phyloP scores from a whole-genome alignment of 2,329 filamentous ascomycete species.

The Ophiostoma perfectum region DNA sequence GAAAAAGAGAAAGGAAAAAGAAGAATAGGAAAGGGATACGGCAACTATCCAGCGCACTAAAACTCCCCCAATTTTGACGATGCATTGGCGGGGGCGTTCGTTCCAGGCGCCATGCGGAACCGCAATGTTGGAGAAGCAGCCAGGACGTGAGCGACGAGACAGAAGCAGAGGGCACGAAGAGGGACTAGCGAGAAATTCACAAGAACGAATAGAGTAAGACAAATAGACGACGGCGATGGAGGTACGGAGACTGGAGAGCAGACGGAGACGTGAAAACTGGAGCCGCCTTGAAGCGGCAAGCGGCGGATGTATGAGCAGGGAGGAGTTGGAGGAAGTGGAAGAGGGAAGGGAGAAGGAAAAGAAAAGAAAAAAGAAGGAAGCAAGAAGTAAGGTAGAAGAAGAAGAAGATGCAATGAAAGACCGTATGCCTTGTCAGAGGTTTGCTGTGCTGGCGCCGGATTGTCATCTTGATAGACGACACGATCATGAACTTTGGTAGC shows the following conservation, averaged over 20 bases:
- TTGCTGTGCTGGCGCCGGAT: no score
- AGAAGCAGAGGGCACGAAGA: not conserved
- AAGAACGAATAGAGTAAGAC: not conserved
- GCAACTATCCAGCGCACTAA: not conserved
- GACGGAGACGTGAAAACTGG: not conserved
- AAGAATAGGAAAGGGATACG: not conserved
- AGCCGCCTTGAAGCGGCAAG: not conserved
- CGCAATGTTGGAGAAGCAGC: constrained; percentile 21
- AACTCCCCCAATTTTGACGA: not conserved
- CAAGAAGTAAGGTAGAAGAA: not conserved
- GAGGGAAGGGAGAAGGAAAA: not conserved
- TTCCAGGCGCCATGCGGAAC: constrained; percentile 18
- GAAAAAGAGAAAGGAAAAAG: not conserved
- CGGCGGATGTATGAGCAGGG: no score
- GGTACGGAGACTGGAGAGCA: not conserved
- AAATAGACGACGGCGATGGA: not conserved
- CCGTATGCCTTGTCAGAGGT: no score
- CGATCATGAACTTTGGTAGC: not conserved
- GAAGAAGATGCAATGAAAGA: not conserved
- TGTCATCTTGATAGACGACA: no score
- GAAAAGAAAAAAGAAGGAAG: not conserved
- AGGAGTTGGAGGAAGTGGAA: not conserved
- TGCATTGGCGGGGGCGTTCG: constrained; percentile 12
- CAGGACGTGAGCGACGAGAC: not conserved
- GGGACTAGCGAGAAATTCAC: not conserved